Conservation (phyloP, 2,329 filamentous ascomycete species). For the Spiromastix sp. region DNA sequence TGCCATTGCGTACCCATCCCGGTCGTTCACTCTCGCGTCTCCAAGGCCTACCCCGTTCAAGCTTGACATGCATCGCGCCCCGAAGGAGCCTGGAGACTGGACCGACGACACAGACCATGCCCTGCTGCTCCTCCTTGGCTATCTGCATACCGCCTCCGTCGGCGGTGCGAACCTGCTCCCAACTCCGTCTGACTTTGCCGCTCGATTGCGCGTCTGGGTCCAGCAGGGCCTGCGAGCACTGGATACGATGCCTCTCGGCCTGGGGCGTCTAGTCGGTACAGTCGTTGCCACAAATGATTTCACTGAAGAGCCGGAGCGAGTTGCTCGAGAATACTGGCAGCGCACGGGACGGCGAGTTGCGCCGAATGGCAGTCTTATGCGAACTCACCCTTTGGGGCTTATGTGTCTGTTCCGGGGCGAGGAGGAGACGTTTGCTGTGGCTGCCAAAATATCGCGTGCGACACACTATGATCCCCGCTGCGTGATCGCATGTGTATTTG, state of each 20-base stretch:
- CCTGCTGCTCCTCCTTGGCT: slow-evolving; percentile 40
- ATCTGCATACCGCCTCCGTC: no score
- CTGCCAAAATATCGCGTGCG: slow-evolving; percentile 32
- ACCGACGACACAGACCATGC: slow-evolving; percentile 49
- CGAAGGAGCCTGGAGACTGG: no score
- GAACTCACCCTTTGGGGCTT: slow-evolving; percentile 42
- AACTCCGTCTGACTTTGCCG: slow-evolving; percentile 36
- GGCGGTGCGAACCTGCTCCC: slow-evolving; percentile 28
- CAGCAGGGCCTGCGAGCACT: slow-evolving; percentile 37
- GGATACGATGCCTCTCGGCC: slow-evolving; percentile 38
- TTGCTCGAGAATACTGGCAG: no score
- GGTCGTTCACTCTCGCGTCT: no score
- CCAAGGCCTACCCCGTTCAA: no score
- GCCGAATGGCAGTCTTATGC: slow-evolving; percentile 45
- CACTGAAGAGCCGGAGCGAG: no score
- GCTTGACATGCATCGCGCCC: no score
- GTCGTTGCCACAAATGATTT: no score
- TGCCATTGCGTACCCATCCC: no score
- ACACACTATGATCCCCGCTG: slow-evolving; percentile 45
- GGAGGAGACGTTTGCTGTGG: slow-evolving; percentile 35
- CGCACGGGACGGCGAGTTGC: slow-evolving; percentile 31
- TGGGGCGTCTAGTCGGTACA: slow-evolving; percentile 38
- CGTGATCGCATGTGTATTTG: slow-evolving; percentile 40
- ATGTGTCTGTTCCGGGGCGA: slow-evolving; percentile 34
- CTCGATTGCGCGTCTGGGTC: slow-evolving; percentile 39